Conservation (phyloP, 805 yeast species). For the Lipomyces oligophaga region DNA sequence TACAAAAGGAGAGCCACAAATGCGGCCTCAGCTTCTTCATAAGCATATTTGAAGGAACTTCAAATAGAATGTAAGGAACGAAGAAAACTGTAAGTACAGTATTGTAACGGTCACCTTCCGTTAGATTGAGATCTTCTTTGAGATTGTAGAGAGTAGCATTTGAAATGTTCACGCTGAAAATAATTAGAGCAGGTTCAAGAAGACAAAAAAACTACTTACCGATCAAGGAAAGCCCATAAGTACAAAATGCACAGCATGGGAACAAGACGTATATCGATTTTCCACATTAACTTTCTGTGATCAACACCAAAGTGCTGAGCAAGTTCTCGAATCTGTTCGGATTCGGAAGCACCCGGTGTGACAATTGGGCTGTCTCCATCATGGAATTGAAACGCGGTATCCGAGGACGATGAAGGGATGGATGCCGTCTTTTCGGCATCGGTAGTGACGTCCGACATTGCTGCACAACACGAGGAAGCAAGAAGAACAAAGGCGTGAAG, state of each 20-base stretch:
- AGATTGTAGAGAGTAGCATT: conserved; percentile 76
- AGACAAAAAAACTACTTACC: conserved; percentile 33
- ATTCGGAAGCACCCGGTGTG: neutral
- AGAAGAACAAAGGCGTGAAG: neutral
- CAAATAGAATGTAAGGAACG: conserved; percentile 58
- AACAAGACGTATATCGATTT: conserved; percentile 63
- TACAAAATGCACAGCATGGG: conserved; percentile 75
- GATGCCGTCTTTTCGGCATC: conserved; percentile 5
- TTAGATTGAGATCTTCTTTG: conserved; percentile 49
- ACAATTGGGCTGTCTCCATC: too few species aligned
- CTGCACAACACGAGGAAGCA: neutral
- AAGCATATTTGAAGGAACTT: conserved; percentile 58
- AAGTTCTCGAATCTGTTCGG: neutral
- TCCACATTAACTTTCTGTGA: conserved; percentile 55
- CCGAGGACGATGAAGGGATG: conserved; percentile 1
- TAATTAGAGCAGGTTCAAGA: neutral
- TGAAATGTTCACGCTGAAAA: conserved; percentile 58
- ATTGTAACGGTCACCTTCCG: conserved; percentile 58
- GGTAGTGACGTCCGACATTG: conserved; percentile 2
- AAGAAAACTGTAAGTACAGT: conserved; percentile 65
- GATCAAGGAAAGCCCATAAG: conserved; percentile 71
- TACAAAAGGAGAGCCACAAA: conserved; percentile 56
- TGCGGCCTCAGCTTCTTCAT: conserved; percentile 61
- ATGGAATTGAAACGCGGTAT: too few species aligned
- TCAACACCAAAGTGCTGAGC: conserved; percentile 45